Evolutionary conservation across 306 rosid species (phyloP), one percentile per base, ranked within the genome.

Genomic region (Prinsepia uniflora): DNA sequence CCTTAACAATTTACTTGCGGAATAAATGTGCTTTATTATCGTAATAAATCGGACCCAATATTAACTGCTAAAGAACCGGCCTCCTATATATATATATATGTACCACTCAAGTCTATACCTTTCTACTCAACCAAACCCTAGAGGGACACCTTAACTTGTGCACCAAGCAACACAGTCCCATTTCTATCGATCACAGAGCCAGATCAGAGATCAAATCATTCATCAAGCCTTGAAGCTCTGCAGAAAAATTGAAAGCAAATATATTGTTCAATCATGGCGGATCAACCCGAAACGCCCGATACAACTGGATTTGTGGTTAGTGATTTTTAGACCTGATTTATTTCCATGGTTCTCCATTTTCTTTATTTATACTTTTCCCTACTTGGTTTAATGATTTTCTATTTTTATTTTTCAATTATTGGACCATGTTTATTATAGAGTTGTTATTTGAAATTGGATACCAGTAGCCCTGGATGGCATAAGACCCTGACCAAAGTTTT

Each of bases 371-470:
- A 4, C 11, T 17, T 13, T 49, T 39, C 19, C 45, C 24, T 6
- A n/a, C 5, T 1, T 15, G 40, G 39, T 13, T 0, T 36, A 17
- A 5, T 50, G 22, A 22, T 40, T 19, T 20, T 14, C 8, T 10
- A 1, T 14, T 14, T 14, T 14, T 10, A 1, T 14, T 14, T 10
- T 24, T 24, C 2, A 24, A 67, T 4, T 12, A 18, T 19, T 52
- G 30, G 12, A n/a, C 39, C 20, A 5, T 71, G 70, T n/a, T 36
- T 52, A 30, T 20, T 56, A 69, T 66, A 70, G 83, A 70, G 44
- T n/a, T 79, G 80, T 58, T 15, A 48, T 6, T 19, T 79, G 58
- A 70, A 75, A 66, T 19, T 79, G 63, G 76, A 79, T 42, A 79
- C 76, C 48, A 30, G 22, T 43, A 30, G 65, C 10, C 12, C 67